Evolutionary conservation across 306 rosid species (phyloP).

Genomic region (peach (Prunus persica)): DNA sequence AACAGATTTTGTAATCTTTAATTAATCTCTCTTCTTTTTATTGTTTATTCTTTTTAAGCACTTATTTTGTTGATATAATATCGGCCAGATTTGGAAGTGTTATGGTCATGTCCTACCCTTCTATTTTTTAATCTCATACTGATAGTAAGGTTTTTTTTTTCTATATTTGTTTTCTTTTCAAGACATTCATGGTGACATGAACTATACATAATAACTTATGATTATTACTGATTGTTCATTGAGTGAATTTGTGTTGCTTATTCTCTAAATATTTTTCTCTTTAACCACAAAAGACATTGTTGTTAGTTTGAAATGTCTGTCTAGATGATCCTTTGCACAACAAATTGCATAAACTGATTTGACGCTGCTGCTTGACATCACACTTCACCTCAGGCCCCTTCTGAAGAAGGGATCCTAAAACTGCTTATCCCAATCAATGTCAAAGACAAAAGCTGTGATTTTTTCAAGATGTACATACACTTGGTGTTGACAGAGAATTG

Average conservation of each 20-base stretch:
- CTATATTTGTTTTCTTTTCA: neutral
- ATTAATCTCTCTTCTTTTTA: neutral
- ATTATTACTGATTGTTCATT: neutral
- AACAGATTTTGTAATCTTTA: neutral
- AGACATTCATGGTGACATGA: neutral
- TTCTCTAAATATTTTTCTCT: neutral
- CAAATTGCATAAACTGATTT: neutral
- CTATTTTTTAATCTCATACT: neutral
- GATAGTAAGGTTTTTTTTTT: neutral
- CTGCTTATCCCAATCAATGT: constrained; percentile 50
- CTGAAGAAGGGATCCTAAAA: constrained; percentile 56
- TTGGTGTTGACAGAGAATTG: constrained; percentile 77
- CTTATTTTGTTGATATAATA: neutral
- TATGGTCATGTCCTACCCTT: neutral
- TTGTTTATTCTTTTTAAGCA: neutral
- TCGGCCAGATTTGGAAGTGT: neutral
- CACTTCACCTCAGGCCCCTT: constrained; percentile 44
- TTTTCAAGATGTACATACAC: constrained; percentile 70
- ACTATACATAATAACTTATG: neutral
- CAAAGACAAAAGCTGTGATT: constrained; percentile 66
- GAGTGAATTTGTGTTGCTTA: neutral
- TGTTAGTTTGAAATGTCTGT: neutral
- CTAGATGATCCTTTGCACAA: neutral
- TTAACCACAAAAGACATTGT: neutral
- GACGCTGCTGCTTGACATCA: constrained; percentile 1